phyloP scores from a whole-genome alignment of 108 stramenopile species.

The Skeletonema tropicum region DNA sequence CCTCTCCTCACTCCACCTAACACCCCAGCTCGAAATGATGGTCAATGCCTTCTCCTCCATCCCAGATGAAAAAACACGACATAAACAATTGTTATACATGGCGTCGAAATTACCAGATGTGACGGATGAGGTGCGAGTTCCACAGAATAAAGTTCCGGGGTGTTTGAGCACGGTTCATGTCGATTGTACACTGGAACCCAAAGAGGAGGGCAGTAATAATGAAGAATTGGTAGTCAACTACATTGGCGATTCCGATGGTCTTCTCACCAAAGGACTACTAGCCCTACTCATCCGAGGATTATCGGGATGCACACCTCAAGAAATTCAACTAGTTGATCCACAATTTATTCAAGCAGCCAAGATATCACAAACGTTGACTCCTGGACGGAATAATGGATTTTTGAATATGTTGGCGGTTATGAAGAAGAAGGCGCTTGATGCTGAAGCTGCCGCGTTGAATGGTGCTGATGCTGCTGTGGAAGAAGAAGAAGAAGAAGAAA shows the following conservation, averaged over 20 bases:
- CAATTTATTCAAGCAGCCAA: constrained; percentile 88
- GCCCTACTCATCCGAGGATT: constrained; percentile 87
- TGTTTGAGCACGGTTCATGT: constrained; percentile 91
- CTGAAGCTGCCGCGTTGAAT: constrained; percentile 17
- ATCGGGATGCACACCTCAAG: constrained; percentile 73
- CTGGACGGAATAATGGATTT: constrained; percentile 97
- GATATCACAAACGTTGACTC: constrained; percentile 90
- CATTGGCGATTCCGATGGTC: constrained; percentile 92
- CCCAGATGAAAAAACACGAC: constrained; percentile 89
- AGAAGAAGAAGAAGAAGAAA: background rate
- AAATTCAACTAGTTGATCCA: constrained; percentile 83
- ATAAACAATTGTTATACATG: constrained; percentile 96
- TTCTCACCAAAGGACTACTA: constrained; percentile 94
- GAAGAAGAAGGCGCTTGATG: constrained; percentile 80
- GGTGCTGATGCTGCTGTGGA: constrained; percentile 13
- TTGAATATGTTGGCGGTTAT: constrained; percentile 94
- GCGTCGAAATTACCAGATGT: constrained; percentile 71
- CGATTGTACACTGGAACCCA: constrained; percentile 56
- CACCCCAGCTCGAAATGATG: constrained; percentile 79
- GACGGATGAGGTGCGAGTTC: constrained; percentile 57
- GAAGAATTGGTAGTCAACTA: constrained; percentile 67
- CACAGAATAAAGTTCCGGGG: constrained; percentile 88
- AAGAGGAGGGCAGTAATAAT: constrained; percentile 43
- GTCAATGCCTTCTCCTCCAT: constrained; percentile 80
- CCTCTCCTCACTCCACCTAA: constrained; percentile 58